Evolutionary conservation across 2,329 filamentous ascomycete genomes (phyloP).

Genomic region (Alternaria metachromatica): DNA sequence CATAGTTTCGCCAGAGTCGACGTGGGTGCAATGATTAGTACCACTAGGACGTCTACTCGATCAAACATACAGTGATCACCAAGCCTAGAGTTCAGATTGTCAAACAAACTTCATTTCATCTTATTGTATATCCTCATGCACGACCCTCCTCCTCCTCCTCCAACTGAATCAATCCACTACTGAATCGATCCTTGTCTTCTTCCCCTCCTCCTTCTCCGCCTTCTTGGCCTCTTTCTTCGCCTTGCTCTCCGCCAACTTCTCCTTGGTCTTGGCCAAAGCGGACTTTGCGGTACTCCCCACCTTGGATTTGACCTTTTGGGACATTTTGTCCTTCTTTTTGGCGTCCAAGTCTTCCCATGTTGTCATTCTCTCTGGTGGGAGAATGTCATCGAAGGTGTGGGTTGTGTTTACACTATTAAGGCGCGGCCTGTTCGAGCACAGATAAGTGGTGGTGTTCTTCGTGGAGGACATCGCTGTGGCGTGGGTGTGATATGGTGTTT

Average conservation of each 20-base stretch:
- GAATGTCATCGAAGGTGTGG: not conserved
- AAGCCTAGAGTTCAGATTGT: no score
- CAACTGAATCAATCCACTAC: not conserved
- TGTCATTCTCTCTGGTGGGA: not conserved
- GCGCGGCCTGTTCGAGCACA: not conserved
- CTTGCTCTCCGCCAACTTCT: not conserved
- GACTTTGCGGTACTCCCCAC: not conserved
- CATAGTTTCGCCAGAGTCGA: no score
- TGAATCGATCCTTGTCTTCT: not conserved
- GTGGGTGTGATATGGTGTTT: not conserved
- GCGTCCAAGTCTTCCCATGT: not conserved
- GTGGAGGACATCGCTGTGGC: not conserved
- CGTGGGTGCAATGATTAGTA: no score
- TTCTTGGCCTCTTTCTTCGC: not conserved
- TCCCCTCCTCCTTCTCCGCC: not conserved
- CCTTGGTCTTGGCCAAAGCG: not conserved
- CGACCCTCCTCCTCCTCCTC: not conserved
- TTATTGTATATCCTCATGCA: not conserved
- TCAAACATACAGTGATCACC: no score
- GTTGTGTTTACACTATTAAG: not conserved
- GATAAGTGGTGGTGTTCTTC: not conserved
- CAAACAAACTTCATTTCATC: not conserved
- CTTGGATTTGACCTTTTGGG: not conserved
- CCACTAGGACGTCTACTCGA: no score
- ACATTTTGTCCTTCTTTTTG: not conserved